Conservation (phyloP, 1,139 yeast genomes). For the Kluyveromyces marxianus region DNA sequence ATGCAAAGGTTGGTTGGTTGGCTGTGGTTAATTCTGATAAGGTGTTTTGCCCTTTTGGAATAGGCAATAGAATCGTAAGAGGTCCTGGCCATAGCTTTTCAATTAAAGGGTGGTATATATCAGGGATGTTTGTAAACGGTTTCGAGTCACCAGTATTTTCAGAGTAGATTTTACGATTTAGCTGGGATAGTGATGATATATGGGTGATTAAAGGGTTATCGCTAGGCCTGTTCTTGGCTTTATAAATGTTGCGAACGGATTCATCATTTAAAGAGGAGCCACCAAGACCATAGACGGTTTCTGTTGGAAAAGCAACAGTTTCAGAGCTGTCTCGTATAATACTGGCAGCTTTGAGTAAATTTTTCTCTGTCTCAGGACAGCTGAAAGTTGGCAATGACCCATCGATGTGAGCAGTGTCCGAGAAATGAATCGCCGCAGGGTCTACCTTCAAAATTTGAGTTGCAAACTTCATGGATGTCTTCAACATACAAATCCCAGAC, state of each 20-base stretch:
- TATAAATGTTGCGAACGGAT: slow-evolving; percentile 68
- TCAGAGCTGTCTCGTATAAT: slow-evolving; percentile 43
- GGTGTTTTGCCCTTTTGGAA: slow-evolving; percentile 35
- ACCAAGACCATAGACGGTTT: slow-evolving; percentile 93
- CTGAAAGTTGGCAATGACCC: slow-evolving; percentile 38
- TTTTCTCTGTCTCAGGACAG: slow-evolving; percentile 43
- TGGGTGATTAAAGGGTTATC: slow-evolving; percentile 93
- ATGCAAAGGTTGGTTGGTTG: slow-evolving; percentile 83
- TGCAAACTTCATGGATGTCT: slow-evolving; percentile 13
- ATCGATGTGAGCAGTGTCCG: slow-evolving; percentile 28
- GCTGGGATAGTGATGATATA: slow-evolving; percentile 68
- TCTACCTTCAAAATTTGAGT: slow-evolving; percentile 42
- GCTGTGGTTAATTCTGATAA: slow-evolving; percentile 77
- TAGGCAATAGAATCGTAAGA: slow-evolving; percentile 74
- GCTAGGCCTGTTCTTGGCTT: slow-evolving; percentile 87
- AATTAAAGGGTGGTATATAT: slow-evolving; percentile 54
- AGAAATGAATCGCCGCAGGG: slow-evolving; percentile 36
- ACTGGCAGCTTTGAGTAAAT: slow-evolving; percentile 51
- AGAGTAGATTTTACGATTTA: slow-evolving; percentile 43
- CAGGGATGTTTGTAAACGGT: slow-evolving; percentile 45
- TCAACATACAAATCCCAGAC: background rate
- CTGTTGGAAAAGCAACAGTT: slow-evolving; percentile 92
- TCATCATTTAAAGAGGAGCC: slow-evolving; percentile 74
- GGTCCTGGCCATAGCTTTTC: slow-evolving; percentile 94
- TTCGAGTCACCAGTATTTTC: slow-evolving; percentile 17